Conservation (phyloP, 2,329 filamentous ascomycete species). For the Escovopsis weberi region DNA sequence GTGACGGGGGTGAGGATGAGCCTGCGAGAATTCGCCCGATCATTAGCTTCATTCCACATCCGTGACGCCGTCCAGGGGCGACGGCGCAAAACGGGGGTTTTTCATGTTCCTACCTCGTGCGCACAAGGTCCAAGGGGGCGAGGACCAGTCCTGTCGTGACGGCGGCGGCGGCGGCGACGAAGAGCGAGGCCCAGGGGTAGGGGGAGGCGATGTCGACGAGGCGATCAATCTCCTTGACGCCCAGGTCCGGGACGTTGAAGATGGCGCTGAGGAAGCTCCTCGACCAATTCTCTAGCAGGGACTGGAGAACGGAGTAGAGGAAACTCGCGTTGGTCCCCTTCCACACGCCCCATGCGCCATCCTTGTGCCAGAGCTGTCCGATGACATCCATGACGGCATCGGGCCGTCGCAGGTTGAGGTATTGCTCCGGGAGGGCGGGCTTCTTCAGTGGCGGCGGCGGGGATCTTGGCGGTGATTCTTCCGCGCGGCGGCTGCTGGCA, state of each 20-base stretch:
- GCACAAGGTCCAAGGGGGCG: slow-evolving; percentile 76
- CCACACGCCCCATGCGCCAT: slow-evolving; percentile 86
- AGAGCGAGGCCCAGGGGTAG: slow-evolving; percentile 67
- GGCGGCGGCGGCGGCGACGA: slow-evolving; percentile 50
- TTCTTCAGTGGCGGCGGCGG: slow-evolving; percentile 15
- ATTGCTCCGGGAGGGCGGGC: slow-evolving; percentile 32
- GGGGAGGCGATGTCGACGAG: slow-evolving; percentile 59
- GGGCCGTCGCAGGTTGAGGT: slow-evolving; percentile 55
- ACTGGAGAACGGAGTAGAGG: slow-evolving; percentile 73
- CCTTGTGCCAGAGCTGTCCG: slow-evolving; percentile 75
- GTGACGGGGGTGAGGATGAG: slow-evolving; percentile 75
- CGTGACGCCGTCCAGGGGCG: background rate
- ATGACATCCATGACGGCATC: slow-evolving; percentile 80
- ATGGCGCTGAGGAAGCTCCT: slow-evolving; percentile 81
- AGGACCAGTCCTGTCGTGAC: slow-evolving; percentile 66
- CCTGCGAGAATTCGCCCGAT: slow-evolving; percentile 26
- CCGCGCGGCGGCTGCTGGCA: slow-evolving; percentile 17
- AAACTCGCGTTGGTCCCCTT: slow-evolving; percentile 89
- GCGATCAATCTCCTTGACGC: slow-evolving; percentile 63
- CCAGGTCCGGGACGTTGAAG: slow-evolving; percentile 76
- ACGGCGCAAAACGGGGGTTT: too few species aligned
- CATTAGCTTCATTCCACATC: background rate
- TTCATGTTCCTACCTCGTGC: slow-evolving; percentile 42
- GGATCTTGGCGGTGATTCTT: slow-evolving; percentile 10
- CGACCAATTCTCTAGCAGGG: slow-evolving; percentile 83